Evolutionary conservation across 1,284 basidiomycete species (phyloP).

Genomic region (Tremellales sp.): DNA sequence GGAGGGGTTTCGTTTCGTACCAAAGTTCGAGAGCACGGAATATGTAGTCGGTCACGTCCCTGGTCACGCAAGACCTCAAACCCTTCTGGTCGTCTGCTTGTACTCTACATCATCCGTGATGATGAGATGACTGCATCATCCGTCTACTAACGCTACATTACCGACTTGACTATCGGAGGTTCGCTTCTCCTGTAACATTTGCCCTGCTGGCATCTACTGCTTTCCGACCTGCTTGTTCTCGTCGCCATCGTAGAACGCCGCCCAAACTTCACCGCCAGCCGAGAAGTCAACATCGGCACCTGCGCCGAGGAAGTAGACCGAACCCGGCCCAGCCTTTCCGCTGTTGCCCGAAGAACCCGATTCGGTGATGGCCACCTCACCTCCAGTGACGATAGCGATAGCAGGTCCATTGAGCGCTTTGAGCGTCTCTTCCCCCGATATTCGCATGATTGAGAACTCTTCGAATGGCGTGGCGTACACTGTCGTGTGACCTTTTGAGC

Average conservation of each 20-base stretch:
- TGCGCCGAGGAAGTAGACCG: slow-evolving; percentile 29
- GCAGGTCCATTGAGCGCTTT: slow-evolving; percentile 24
- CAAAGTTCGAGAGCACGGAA: too few relatives aligned
- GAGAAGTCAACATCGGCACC: slow-evolving; percentile 14
- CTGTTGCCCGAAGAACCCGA: neutral
- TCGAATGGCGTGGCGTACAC: slow-evolving; percentile 29
- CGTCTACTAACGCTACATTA: too few relatives aligned
- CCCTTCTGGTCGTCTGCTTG: too few relatives aligned
- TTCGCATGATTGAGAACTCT: slow-evolving; percentile 30
- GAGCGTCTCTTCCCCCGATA: slow-evolving; percentile 18
- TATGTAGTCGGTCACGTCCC: too few relatives aligned
- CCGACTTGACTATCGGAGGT: too few relatives aligned
- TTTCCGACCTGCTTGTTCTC: slow-evolving; percentile 16
- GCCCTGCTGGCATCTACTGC: too few relatives aligned
- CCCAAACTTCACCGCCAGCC: slow-evolving; percentile 26
- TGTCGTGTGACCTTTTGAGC: slow-evolving; percentile 13
- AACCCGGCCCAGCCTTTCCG: slow-evolving; percentile 14
- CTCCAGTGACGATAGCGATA: slow-evolving; percentile 22
- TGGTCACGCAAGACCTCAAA: too few relatives aligned
- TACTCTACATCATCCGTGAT: too few relatives aligned
- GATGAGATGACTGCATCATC: too few relatives aligned
- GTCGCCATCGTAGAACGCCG: slow-evolving; percentile 34
- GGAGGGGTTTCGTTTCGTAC: too few relatives aligned
- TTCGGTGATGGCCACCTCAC: slow-evolving; percentile 8
- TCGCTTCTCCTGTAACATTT: too few relatives aligned